These are phyloP conservation scores for Capsicum pubescens DNA, from an alignment of 257 asterid genomes.

Conservation along the genomic window DNA sequence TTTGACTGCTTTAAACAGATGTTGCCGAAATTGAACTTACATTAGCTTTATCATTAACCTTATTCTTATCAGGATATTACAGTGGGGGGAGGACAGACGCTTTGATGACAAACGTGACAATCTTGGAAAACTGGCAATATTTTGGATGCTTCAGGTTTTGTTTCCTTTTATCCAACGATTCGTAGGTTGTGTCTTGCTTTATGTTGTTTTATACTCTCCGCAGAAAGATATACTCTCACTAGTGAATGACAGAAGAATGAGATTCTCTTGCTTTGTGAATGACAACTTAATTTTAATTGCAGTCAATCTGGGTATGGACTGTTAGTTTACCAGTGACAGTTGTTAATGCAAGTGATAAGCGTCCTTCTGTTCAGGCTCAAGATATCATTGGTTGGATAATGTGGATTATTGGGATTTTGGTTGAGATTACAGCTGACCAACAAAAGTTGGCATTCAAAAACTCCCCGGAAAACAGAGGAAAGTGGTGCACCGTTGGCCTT, in stretches of 20 bases:
- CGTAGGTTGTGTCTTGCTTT: not conserved
- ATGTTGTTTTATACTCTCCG: not conserved
- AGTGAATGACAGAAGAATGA: slow-evolving; percentile 8
- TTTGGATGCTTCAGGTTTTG: slow-evolving; percentile 88
- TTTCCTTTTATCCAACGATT: not conserved
- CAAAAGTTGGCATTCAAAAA: slow-evolving; percentile 79
- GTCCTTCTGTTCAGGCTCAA: slow-evolving; percentile 66
- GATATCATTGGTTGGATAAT: slow-evolving; percentile 90
- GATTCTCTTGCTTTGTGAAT: slow-evolving; percentile 10
- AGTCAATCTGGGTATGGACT: slow-evolving; percentile 99
- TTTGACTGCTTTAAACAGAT: not conserved
- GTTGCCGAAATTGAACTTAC: not conserved
- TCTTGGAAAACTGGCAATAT: slow-evolving; percentile 75
- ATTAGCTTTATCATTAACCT: slow-evolving; percentile 7
- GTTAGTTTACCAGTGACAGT: slow-evolving; percentile 94
- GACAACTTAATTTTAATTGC: slow-evolving; percentile 23
- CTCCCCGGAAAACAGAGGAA: slow-evolving; percentile 73
- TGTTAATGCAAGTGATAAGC: slow-evolving; percentile 73
- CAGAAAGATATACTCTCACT: not conserved
- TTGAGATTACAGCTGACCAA: slow-evolving; percentile 90
- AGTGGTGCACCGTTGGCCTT: slow-evolving; percentile 81
- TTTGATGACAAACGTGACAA: slow-evolving; percentile 85
- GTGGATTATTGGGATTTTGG: slow-evolving; percentile 65
- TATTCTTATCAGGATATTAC: slow-evolving; percentile 61
- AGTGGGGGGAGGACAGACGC: slow-evolving; percentile 98